Percentiles rank a stretch among this genome's conserved stretches.
phyloP scores from a whole-genome alignment of 2,329 filamentous ascomycete species.

The Pseudogymnoascus pannorum region DNA sequence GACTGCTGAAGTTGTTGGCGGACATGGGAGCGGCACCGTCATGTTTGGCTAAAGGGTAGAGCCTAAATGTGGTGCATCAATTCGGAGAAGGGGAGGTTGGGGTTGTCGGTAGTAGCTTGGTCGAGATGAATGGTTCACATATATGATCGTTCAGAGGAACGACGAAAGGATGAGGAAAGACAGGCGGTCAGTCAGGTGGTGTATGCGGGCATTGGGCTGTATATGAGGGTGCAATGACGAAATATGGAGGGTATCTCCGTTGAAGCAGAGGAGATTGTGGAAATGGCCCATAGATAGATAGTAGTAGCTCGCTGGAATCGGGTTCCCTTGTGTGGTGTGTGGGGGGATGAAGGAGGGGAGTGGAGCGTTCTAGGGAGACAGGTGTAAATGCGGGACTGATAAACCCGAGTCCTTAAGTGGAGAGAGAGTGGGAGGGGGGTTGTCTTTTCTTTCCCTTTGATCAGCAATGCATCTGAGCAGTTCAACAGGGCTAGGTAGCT shows the following conservation, averaged over 20 bases:
- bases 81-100: background rate
- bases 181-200: slow-evolving; percentile 6
- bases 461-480: background rate
- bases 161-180: background rate
- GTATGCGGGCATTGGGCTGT: slow-evolving; percentile 1
- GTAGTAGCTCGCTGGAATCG: background rate
- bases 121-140: background rate
- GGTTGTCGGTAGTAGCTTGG: background rate
- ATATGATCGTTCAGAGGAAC: background rate
- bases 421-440: background rate
- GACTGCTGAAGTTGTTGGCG: background rate
- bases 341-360: slow-evolving; percentile 1
- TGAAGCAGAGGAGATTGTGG: background rate
- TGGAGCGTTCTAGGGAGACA: background rate
- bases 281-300: slow-evolving; percentile 7
- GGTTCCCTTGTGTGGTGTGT: slow-evolving; percentile 1
- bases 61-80: slow-evolving; percentile 6
- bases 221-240: slow-evolving; percentile 4
- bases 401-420: background rate
- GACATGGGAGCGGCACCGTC: slow-evolving; percentile 9
- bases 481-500: slow-evolving; percentile 4
- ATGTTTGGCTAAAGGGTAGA: slow-evolving; percentile 6
- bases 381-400: slow-evolving; percentile 4
- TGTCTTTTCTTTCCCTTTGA: background rate
- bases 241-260: slow-evolving; percentile 3